Conservation (phyloP, 2,329 filamentous ascomycete genomes). For the Alternaria viburni region DNA sequence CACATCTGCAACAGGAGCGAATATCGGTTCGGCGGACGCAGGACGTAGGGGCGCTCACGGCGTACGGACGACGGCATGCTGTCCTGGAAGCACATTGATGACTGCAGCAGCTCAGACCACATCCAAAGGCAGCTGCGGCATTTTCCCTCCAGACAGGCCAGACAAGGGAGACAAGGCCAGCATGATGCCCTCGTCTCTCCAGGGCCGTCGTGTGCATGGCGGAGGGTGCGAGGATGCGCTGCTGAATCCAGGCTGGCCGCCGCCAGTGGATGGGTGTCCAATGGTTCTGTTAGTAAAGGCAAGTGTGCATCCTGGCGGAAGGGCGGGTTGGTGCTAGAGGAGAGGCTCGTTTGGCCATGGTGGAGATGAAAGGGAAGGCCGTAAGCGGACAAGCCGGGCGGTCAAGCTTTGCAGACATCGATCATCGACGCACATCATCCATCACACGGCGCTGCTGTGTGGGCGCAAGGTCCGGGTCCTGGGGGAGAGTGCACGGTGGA, state of each 20-base stretch:
- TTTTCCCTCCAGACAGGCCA: conserved; percentile 14
- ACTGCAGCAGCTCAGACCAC: conserved; percentile 14
- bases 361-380: background rate
- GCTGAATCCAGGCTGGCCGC: background rate
- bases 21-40: conserved; percentile 6
- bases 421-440: conserved; percentile 18
- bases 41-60: conserved; percentile 1
- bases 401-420: conserved; percentile 12
- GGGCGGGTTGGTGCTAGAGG: background rate
- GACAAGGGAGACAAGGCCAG: conserved; percentile 3
- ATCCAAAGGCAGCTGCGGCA: conserved; percentile 17
- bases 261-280: background rate
- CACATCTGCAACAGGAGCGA: conserved; percentile 4
- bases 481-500: conserved; percentile 2
- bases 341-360: background rate
- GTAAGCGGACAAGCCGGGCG: background rate
- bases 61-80: conserved; percentile 8
- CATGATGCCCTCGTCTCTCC: conserved; percentile 4
- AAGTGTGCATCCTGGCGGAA: background rate
- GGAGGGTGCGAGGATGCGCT: background rate
- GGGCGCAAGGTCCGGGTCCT: conserved; percentile 6
- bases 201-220: conserved; percentile 1
- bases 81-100: conserved; percentile 9
- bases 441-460: conserved; percentile 1
- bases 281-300: background rate